phyloP scores from a whole-genome alignment of 2,329 filamentous ascomycete genomes.

The Phyllosticta ampelicida region DNA sequence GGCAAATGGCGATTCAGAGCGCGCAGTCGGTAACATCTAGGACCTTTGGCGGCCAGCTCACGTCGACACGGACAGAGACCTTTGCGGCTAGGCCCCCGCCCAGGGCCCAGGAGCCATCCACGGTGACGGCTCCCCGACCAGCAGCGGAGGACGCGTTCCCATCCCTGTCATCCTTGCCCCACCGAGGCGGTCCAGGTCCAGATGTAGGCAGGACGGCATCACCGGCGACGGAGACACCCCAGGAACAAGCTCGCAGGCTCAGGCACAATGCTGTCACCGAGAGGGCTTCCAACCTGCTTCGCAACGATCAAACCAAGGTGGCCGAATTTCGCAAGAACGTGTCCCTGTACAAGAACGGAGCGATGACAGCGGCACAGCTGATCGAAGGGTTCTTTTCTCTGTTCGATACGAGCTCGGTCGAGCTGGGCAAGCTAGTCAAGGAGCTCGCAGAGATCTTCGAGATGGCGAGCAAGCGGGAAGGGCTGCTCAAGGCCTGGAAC shows the following conservation, averaged over 20 bases:
- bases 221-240: constrained; percentile 45
- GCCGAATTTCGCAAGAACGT: constrained; percentile 67
- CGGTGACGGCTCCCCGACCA: constrained; percentile 29
- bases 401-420: constrained; percentile 69
- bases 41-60: constrained; percentile 77
- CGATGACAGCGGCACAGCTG: constrained; percentile 61
- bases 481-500: constrained; percentile 75
- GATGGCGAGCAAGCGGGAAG: constrained; percentile 60
- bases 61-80: constrained; percentile 30
- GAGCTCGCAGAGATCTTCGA: constrained; percentile 92
- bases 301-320: constrained; percentile 66
- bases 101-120: constrained; percentile 24
- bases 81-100: constrained; percentile 38
- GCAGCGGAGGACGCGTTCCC: constrained; percentile 9
- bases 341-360: constrained; percentile 62
- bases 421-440: constrained; percentile 79
- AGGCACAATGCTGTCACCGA: constrained; percentile 80
- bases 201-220: constrained; percentile 12
- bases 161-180: constrained; percentile 4
- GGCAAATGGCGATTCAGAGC: constrained; percentile 83
- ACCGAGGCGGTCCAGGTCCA: neutral
- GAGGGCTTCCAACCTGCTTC: constrained; percentile 69
- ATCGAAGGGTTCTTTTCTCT: constrained; percentile 81
- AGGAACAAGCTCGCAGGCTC: constrained; percentile 69
- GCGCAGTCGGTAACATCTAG: constrained; percentile 69